Evolutionary conservation across 805 yeast genomes (phyloP), one percentile per base, ranked within the genome.

Genomic region (Candida orba): DNA sequence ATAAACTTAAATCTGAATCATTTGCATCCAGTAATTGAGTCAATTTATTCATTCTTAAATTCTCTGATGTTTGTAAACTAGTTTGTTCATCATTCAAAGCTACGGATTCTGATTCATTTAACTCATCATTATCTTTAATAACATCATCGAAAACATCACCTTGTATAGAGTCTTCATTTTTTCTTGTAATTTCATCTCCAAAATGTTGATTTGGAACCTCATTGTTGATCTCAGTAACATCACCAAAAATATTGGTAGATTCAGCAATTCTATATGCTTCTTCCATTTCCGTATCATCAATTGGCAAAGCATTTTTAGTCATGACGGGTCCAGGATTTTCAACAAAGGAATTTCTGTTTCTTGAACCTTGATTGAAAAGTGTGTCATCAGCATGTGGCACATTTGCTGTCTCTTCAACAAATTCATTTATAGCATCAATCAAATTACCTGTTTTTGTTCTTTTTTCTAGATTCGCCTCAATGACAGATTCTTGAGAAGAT

Each of bases 381-480:
- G 38, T 34, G 6, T 38, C 41, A 34, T 38, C 41, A 15, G 30
- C 36, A 34, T 34, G 35, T 13, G 45, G 39, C 9, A 39, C 14
- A 23, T 43, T 36, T 2, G 34, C 37, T 18, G 42, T 40, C 14
- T 34, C 37, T 20, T 34, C 31, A 27, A 34, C 34, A 35, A 17
- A 30, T 10, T 35, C 36, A 29, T 40, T 37, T 5, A 40, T 12
- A 3, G 33, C 34, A 8, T 40, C 43, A 5, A 34, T 18, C 7
- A 41, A 14, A 30, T 12, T 23, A 18, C 17, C 29, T 15, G 12
- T 24, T 36, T 18, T 33, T 23, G 5, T 18, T 24, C 40, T 9
- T 8, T 8, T 33, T 23, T 31, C 20, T 8, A 10, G 6, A n/a
- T 4, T 8, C 12, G 17, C 8, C 8, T 22, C 24, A 15, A 2